Evolutionary conservation across 1,284 basidiomycete genomes (phyloP).

Genomic region (Cryptococcus jaspeensis): DNA sequence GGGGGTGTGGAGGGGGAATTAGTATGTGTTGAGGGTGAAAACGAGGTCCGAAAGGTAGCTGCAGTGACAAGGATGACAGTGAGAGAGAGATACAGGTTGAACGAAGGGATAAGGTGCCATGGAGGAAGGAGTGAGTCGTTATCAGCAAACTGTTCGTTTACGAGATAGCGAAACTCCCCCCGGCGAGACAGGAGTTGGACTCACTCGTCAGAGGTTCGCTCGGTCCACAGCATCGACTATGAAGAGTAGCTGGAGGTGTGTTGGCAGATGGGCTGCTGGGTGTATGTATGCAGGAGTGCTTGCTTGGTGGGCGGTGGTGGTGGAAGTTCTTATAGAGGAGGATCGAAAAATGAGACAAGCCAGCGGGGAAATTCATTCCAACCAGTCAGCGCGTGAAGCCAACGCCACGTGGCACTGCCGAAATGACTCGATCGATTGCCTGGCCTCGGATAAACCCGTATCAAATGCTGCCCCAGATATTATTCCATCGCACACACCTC

Average conservation of each 20-base stretch:
- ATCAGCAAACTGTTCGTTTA: too few species aligned
- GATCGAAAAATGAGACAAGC: too few species aligned
- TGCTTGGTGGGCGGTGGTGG: too few species aligned
- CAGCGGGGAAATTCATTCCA: too few species aligned
- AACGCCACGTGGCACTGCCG: too few species aligned
- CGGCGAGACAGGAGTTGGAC: conserved; percentile 14
- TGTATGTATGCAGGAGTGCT: not conserved
- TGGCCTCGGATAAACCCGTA: too few species aligned
- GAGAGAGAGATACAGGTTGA: not conserved
- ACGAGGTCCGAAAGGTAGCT: conserved; percentile 52
- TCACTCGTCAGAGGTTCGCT: conserved; percentile 52
- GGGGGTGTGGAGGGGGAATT: conserved; percentile 13
- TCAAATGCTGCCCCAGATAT: too few species aligned
- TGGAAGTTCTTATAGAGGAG: too few species aligned
- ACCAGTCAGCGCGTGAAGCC: too few species aligned
- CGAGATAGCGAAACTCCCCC: too few species aligned
- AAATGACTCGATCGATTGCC: too few species aligned
- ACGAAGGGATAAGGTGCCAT: not conserved
- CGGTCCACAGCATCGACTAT: conserved; percentile 43
- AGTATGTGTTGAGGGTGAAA: conserved; percentile 40
- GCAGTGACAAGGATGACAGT: not conserved
- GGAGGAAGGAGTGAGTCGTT: not conserved
- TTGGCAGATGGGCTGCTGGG: not conserved
- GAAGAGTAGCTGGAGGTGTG: not conserved
- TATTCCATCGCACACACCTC: too few species aligned